A percentile compares a stretch with the other conserved stretches of the same genome.
phyloP scores from a whole-genome alignment of 208 protist species.

The Leishmania arabica region DNA sequence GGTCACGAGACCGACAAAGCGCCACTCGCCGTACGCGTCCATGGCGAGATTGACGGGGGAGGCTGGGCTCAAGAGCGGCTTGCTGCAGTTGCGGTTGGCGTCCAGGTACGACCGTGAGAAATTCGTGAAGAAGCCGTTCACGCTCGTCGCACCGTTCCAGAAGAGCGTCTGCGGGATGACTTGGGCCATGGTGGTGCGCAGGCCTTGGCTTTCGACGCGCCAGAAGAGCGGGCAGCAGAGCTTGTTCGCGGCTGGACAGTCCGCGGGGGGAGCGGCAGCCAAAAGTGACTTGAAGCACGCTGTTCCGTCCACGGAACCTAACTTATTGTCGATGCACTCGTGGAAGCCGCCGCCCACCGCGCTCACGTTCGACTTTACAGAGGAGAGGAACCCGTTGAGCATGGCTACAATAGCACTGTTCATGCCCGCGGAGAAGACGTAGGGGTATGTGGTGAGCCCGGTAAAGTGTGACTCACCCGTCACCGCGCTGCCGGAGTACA shows the following conservation, averaged over 20 bases:
- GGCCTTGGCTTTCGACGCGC: slow-evolving; percentile 9
- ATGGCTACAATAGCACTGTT: slow-evolving; percentile 18
- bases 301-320: neutral
- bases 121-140: slow-evolving; percentile 39
- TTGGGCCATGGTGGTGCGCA: slow-evolving; percentile 11
- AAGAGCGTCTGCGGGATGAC: slow-evolving; percentile 28
- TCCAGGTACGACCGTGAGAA: slow-evolving; percentile 25
- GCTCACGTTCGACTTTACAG: neutral
- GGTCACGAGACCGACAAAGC: slow-evolving; percentile 22
- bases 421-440: slow-evolving; percentile 22
- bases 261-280: slow-evolving; percentile 9
- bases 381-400: slow-evolving; percentile 1
- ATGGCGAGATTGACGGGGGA: slow-evolving; percentile 18
- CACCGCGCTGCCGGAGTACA: slow-evolving; percentile 26
- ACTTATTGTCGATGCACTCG: slow-evolving; percentile 15
- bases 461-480: slow-evolving; percentile 10
- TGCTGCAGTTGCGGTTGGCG: slow-evolving; percentile 29
- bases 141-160: slow-evolving; percentile 23
- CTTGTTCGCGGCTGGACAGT: slow-evolving; percentile 22
- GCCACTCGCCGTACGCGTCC: slow-evolving; percentile 36
- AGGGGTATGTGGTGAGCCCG: slow-evolving; percentile 16
- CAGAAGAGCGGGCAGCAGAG: slow-evolving; percentile 38
- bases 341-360: slow-evolving; percentile 17
- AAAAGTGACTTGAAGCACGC: slow-evolving; percentile 32
- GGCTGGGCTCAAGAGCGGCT: neutral